A percentile compares a stretch with the other conserved stretches of the same genome.
These are phyloP conservation scores for Mycena sanguinolenta DNA, from an alignment of 768 basidiomycete genomes.

Conservation along the genomic window DNA sequence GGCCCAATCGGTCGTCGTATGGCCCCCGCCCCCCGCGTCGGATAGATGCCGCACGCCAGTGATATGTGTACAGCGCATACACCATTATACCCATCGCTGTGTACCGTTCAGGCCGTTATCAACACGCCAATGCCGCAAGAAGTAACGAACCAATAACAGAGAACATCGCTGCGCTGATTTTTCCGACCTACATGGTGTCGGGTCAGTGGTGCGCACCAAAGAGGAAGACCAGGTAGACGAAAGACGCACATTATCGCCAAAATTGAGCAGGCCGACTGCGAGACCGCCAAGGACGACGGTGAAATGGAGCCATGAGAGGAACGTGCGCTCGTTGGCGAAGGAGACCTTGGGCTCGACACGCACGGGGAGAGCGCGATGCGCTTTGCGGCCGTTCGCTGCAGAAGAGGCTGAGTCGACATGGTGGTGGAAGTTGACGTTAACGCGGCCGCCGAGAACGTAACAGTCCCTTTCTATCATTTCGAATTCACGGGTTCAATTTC, in stretches of 20 bases:
- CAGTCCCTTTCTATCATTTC: no score
- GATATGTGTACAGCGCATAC: slow-evolving; percentile 95
- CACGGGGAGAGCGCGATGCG: slow-evolving; percentile 97
- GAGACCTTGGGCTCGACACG: slow-evolving; percentile 96
- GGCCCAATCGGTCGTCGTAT: slow-evolving; percentile 96
- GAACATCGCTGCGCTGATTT: slow-evolving; percentile 97
- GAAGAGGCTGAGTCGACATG: slow-evolving; percentile 98
- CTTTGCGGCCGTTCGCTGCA: slow-evolving; percentile 94
- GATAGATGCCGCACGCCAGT: slow-evolving; percentile 96
- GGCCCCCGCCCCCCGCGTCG: slow-evolving; percentile 92
- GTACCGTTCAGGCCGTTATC: background rate
- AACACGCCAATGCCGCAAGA: background rate
- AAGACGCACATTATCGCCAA: slow-evolving; percentile 88
- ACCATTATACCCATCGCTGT: slow-evolving; percentile 97
- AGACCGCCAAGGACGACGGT: slow-evolving; percentile 97
- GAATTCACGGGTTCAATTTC: no score
- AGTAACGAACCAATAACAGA: slow-evolving; percentile 83
- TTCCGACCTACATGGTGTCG: slow-evolving; percentile 76
- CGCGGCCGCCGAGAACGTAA: no score
- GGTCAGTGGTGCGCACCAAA: background rate
- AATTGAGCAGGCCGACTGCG: slow-evolving; percentile 95
- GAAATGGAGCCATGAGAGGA: slow-evolving; percentile 98
- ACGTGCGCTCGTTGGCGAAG: slow-evolving; percentile 95
- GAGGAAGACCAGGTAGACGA: no score
- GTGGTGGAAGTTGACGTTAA: background rate